Percentiles rank a stretch among this genome's conserved stretches.
Evolutionary conservation across 2,329 filamentous ascomycete genomes (phyloP).

Genomic region (Alternaria ventricosa): DNA sequence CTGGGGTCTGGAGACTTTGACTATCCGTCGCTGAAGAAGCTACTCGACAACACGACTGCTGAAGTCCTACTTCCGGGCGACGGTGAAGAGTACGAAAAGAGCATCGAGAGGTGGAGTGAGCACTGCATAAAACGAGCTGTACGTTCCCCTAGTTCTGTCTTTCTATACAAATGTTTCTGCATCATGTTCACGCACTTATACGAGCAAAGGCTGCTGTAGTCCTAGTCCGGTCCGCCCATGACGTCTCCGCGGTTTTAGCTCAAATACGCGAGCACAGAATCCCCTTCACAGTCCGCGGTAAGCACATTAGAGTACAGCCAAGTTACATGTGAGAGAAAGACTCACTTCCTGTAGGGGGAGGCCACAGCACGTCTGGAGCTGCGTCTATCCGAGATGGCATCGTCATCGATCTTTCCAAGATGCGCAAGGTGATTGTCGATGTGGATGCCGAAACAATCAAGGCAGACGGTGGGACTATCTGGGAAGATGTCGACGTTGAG

Average conservation of each 20-base stretch:
- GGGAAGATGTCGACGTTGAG: slow-evolving; percentile 62
- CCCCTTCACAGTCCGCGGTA: slow-evolving; percentile 57
- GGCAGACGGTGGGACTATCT: slow-evolving; percentile 60
- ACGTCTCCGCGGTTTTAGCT: slow-evolving; percentile 31
- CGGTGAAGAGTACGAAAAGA: slow-evolving; percentile 31
- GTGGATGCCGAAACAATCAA: slow-evolving; percentile 53
- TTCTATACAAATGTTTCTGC: not conserved
- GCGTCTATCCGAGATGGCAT: slow-evolving; percentile 61
- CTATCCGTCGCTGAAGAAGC: slow-evolving; percentile 26
- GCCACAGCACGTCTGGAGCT: slow-evolving; percentile 62
- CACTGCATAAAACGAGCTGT: slow-evolving; percentile 39
- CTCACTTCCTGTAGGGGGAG: slow-evolving; percentile 52
- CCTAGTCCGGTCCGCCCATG: slow-evolving; percentile 22
- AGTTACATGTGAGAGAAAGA: not conserved
- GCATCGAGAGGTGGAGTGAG: slow-evolving; percentile 38
- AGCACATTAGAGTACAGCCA: not conserved
- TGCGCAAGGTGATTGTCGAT: slow-evolving; percentile 60
- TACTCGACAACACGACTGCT: slow-evolving; percentile 25
- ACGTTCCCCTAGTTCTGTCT: not conserved
- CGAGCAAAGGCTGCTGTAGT: slow-evolving; percentile 29
- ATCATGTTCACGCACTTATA: not conserved
- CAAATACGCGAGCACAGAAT: slow-evolving; percentile 44
- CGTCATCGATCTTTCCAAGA: slow-evolving; percentile 61
- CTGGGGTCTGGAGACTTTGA: slow-evolving; percentile 16
- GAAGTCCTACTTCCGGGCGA: slow-evolving; percentile 31